Evolutionary conservation across 108 stramenopile genomes (phyloP).

Genomic region (Craspedostauros australis): DNA sequence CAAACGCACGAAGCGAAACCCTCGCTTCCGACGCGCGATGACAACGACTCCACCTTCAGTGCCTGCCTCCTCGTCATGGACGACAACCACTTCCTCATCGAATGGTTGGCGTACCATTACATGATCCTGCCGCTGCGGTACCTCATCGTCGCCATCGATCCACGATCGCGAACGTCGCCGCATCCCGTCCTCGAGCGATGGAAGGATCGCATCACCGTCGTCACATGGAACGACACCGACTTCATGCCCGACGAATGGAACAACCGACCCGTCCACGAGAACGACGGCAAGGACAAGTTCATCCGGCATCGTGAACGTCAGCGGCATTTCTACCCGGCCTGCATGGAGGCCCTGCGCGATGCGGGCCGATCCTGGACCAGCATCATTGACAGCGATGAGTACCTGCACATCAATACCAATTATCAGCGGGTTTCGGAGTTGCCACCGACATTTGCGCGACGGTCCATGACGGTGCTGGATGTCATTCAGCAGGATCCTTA

Average conservation of each 20-base stretch:
- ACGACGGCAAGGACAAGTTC: constrained; percentile 9
- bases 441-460: no score
- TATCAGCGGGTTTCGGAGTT: neutral
- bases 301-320: constrained; percentile 16
- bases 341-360: constrained; percentile 4
- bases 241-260: constrained; percentile 14
- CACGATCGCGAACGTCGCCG: constrained; percentile 21
- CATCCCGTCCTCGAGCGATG: constrained; percentile 23
- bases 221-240: constrained; percentile 12
- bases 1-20: no score
- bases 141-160: constrained; percentile 54
- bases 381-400: constrained; percentile 22
- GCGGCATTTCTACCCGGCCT: constrained; percentile 14
- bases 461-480: no score
- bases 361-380: constrained; percentile 8
- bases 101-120: constrained; percentile 30
- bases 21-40: no score
- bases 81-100: constrained; percentile 34
- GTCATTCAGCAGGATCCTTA: no score
- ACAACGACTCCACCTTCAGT: constrained; percentile 18
- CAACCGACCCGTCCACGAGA: neutral
- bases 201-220: constrained; percentile 21
- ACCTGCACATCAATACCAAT: neutral
- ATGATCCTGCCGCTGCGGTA: constrained; percentile 37
- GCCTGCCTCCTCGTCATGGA: constrained; percentile 30